Base-by-base conservation (phyloP, 2,329 filamentous ascomycete species). In the Fusarium stilboides region DNA sequence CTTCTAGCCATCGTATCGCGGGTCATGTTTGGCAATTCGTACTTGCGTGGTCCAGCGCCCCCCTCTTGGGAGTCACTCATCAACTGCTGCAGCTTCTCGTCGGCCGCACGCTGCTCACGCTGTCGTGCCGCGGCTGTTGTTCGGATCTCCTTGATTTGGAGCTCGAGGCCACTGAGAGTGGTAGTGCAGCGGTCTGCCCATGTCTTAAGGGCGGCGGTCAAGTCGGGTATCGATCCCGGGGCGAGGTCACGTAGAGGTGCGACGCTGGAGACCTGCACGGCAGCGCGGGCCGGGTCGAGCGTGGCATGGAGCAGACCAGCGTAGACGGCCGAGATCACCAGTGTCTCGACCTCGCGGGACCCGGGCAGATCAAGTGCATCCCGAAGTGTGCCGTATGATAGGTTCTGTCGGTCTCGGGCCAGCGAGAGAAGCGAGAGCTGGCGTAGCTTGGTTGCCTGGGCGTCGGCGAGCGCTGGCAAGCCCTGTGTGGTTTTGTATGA, bases 281-380 rank as follows among this genome's bases (percentile, higher is more conserved):
- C 86, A 34, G 91, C 88, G 57, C 91, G 86, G 60, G 88, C 88
- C 6, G 94, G 93, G 77, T 98, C 93, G 57, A 99, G 90, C 40
- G 93, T 94, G 8, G 91, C 95, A 39, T 88, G 87, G 49, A 99
- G 82, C 3, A 99, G 88, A 40, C 92, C 92, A 8, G 92, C 89
- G 82, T 98, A 98, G 76, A 98, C 92, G 73, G 94, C 92, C 37
- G 90, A 89, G 72, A 95, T 96, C 71, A 98, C 89, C 63, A 98
- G 88, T 70, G 91, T 88, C 83, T 99, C 96, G 56, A 99, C 89
- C 44, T 92, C 89, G 42, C 91, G 86, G 24, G 87, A 77, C 34
- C 87, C 88, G 31, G 86, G 76, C 17, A 98, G 89, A 56, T 86
- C 88, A 44, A 99, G 89, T 1, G 87, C 84, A 8, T 78, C 70